phyloP scores from a whole-genome alignment of 2,329 filamentous ascomycete genomes.

The Plectosphaerella cucumerina region DNA sequence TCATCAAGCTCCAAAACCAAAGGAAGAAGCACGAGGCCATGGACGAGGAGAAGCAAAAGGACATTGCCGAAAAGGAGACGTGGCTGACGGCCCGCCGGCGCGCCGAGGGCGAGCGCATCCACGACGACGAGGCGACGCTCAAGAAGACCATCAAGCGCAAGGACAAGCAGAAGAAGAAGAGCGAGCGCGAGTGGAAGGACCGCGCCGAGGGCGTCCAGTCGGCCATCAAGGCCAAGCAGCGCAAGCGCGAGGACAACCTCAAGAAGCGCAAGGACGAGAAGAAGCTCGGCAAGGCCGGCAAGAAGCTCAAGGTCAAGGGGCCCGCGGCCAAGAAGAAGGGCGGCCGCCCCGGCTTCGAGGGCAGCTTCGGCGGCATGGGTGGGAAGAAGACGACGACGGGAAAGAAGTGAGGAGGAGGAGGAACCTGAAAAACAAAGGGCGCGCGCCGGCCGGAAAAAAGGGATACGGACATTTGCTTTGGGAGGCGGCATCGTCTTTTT shows the following conservation, averaged over 20 bases:
- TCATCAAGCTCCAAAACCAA: constrained; percentile 84
- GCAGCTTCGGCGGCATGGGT: constrained; percentile 62
- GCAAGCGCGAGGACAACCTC: constrained; percentile 78
- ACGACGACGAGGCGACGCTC: constrained; percentile 78
- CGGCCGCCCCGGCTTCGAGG: constrained; percentile 52
- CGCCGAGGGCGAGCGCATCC: constrained; percentile 83
- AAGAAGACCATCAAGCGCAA: constrained; percentile 96
- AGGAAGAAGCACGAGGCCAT: constrained; percentile 72
- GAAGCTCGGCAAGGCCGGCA: constrained; percentile 51
- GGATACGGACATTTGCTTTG: background rate
- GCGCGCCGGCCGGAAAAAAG: too few relatives aligned
- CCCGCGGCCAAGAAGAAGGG: constrained; percentile 38
- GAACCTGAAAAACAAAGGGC: too few relatives aligned
- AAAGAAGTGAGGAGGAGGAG: constrained; percentile 17
- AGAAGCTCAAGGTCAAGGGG: constrained; percentile 46
- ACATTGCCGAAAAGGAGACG: constrained; percentile 87
- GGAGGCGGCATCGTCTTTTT: background rate
- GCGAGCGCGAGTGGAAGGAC: constrained; percentile 81
- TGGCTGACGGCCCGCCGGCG: constrained; percentile 91
- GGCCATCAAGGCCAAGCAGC: constrained; percentile 72
- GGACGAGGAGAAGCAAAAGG: constrained; percentile 74
- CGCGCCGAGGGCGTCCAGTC: constrained; percentile 68
- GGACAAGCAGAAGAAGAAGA: constrained; percentile 85
- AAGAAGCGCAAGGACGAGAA: constrained; percentile 72
- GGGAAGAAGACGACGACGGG: constrained; percentile 39